Percentiles rank a stretch among this genome's conserved stretches.
These are phyloP conservation scores for Eucalyptus rudis DNA, from an alignment of 345 rosid genomes.

Conservation along the genomic window DNA sequence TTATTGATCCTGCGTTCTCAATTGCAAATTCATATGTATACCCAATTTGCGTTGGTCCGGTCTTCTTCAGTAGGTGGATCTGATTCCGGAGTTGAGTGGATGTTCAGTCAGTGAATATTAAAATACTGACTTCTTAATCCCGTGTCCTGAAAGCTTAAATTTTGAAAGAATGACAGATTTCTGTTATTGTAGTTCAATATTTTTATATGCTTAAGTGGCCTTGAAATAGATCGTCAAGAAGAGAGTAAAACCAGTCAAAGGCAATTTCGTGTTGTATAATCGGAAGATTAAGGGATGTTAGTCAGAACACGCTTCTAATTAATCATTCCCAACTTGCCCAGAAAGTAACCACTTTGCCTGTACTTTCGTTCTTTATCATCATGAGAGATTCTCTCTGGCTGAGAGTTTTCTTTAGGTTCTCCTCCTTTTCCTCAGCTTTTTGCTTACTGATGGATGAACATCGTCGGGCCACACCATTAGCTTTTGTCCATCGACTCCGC, in stretches of 20 bases:
- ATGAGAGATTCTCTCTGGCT: background rate
- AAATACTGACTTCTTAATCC: background rate
- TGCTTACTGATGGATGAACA: background rate
- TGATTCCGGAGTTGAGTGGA: background rate
- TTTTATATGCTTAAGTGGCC: background rate
- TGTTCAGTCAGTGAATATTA: background rate
- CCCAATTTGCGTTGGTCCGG: background rate
- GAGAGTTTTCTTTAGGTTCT: background rate
- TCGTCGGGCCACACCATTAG: background rate
- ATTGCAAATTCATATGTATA: background rate
- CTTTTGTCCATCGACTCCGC: background rate
- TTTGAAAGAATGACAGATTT: background rate
- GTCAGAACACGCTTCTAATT: background rate
- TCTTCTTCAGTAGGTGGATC: background rate
- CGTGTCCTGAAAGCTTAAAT: background rate
- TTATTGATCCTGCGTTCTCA: background rate
- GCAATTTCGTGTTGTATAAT: background rate
- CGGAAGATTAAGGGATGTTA: background rate
- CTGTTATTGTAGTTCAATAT: background rate
- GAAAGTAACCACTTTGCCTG: background rate
- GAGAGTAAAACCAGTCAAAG: background rate
- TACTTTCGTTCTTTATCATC: background rate
- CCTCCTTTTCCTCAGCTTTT: too few species aligned
- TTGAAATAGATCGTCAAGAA: background rate
- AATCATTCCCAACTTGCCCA: background rate